Base-by-base conservation (phyloP, 306 rosid genomes). In the Ceratonia siliqua region DNA sequence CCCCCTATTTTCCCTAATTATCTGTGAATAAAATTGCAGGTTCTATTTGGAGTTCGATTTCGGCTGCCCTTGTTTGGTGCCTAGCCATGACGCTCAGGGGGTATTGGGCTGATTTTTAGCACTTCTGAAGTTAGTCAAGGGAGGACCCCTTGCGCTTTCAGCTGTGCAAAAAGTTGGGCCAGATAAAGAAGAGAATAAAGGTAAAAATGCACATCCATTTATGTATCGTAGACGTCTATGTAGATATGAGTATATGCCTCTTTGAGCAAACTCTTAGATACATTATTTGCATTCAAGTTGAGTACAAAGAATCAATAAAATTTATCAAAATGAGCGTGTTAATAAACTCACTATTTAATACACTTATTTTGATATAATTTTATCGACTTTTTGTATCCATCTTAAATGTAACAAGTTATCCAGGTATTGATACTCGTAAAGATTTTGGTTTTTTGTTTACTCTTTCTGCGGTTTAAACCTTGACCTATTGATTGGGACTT, bases 31-130 rank as follows among this genome's bases (percentile, higher is more conserved):
- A 66, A 42, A 41, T 78, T 61, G 82, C 61, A 73, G 66, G 73
- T 30, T 54, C 8, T 52, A 42, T 35, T 18, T 82, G 86, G 86
- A 73, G 73, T 27, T 68, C 20, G 57, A 62, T 78, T 54, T 73
- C 68, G 80, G 69, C 45, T 25, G 77, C 50, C 15, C 15, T 68
- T 4, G 54, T 62, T 53, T 78, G 5, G 36, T 35, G 77, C 70
- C 9, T 82, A 33, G 18, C 15, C 6, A 12, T 32, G 61, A 17
- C 24, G 50, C 43, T n/a, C 43, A 20, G 20, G 17, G 18, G 62
- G 69, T 38, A 33, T 13, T 64, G 55, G 54, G 33, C 61, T 45
- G 41, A 45, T 13, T 67, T 55, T 56, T 58, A 77, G 52, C 43
- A 32, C 28, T 43, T 54, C 36, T 72, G 3, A 55, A 61, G 68